Base-by-base conservation (phyloP, 306 rosid species). In the Prunus mira region DNA sequence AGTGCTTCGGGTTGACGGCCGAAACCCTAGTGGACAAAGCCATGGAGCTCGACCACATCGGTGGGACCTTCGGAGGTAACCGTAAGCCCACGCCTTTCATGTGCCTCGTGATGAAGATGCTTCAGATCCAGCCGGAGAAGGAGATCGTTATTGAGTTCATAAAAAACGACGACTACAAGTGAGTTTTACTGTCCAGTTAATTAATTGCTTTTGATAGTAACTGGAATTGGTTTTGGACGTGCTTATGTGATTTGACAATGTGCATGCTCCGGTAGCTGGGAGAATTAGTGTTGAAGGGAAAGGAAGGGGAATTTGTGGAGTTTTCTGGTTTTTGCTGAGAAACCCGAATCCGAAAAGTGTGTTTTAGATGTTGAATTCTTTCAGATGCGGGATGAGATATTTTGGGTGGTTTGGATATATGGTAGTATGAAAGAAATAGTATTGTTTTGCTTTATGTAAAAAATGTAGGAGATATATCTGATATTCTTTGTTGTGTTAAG, bases 101-200 rank as follows among this genome's bases (percentile, higher is more conserved):
- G 91, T 96, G 99, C 84, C 99, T 96, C 24, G 89, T 92, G 56
- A 89, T 87, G 97, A 92, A 96, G 89, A 96, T 92, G 99, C 93
- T 96, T 72, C 99, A 92, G 89, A 96, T 96, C 80, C 98, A 96
- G 71, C 99, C 99, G 3, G 98, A 96, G 93, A 96, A 96, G 86
- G 98, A 96, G 78, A 96, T 92, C 72, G 96, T 96, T 50, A 96
- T 96, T 75, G 99, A 96, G 84, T 96, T 96, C 80, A 96, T 96
- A 3, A 91, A 91, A 76, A 96, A 92, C 82, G 98, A 96, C 65
- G 98, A 96, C 65, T 96, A 96, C 93, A 92, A 95, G 93, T 92
- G 82, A 3, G 43, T 41, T 54, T 67, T 19, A 22, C 6, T 22
- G 1, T 56, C 12, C 34, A 8, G 61, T 73, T 57, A 2, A 45